A percentile compares a stretch with the other conserved stretches of the same genome.
Evolutionary conservation across 1,284 basidiomycete species (phyloP).

Genomic region (Apiotrichum laibachii): DNA sequence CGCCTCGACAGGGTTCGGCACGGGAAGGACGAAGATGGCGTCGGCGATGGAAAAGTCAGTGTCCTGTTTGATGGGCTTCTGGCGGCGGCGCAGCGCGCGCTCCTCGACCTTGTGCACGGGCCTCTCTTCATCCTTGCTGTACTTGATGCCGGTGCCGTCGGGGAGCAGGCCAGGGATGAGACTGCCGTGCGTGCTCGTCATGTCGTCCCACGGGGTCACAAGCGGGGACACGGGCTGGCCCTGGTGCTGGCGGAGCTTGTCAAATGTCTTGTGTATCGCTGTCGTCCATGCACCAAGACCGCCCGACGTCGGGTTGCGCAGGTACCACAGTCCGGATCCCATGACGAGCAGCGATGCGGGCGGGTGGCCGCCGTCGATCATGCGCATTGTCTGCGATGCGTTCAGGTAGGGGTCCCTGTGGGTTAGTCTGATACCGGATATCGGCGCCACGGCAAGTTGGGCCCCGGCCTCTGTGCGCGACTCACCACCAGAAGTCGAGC

Average conservation of each 20-base stretch:
- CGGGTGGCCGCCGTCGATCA: constrained; percentile 40
- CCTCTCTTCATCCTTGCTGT: not conserved
- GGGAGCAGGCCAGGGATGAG: constrained; percentile 16
- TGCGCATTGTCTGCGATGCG: constrained; percentile 56
- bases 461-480: constrained; percentile 2
- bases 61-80: not conserved
- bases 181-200: constrained; percentile 14
- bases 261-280: constrained; percentile 64
- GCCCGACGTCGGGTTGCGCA: constrained; percentile 69
- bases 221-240: constrained; percentile 39
- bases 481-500: constrained; percentile 67
- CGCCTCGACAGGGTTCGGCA: constrained; percentile 72
- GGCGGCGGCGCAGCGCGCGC: not conserved
- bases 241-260: constrained; percentile 52
- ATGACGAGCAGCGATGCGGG: constrained; percentile 68
- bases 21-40: constrained; percentile 68
- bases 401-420: constrained; percentile 62
- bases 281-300: constrained; percentile 73
- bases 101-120: not conserved
- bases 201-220: constrained; percentile 44
- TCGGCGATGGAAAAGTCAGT: constrained; percentile 18
- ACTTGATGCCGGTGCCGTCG: not conserved
- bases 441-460: too few species aligned
- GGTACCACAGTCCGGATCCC: constrained; percentile 82
- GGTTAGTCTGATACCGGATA: constrained; percentile 10